These are phyloP conservation scores for Septoria linicola DNA, from an alignment of 2,329 filamentous ascomycete species.

Conservation along the genomic window DNA sequence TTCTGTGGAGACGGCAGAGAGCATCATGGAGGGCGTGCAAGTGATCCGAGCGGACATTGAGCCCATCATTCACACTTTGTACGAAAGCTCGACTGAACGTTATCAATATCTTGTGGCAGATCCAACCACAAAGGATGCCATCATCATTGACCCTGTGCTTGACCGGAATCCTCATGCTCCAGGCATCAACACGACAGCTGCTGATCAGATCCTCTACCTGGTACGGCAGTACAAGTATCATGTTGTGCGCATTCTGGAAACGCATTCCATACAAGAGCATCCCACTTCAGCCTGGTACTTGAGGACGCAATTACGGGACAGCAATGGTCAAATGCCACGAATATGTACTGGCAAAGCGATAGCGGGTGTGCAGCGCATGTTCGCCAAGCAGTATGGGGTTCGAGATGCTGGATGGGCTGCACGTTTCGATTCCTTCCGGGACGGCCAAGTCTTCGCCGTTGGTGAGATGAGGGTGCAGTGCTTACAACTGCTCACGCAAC, in stretches of 20 bases:
- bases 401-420: constrained; percentile 43
- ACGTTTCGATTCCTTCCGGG: constrained; percentile 57
- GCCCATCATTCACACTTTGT: constrained; percentile 36
- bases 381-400: constrained; percentile 53
- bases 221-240: constrained; percentile 49
- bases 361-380: constrained; percentile 51
- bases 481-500: constrained; percentile 60
- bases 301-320: constrained; percentile 45
- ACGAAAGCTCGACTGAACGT: constrained; percentile 49
- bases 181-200: constrained; percentile 51
- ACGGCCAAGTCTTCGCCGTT: constrained; percentile 55
- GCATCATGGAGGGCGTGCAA: constrained; percentile 9
- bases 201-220: constrained; percentile 53
- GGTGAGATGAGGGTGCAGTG: constrained; percentile 49
- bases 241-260: constrained; percentile 58
- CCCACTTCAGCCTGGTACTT: constrained; percentile 61
- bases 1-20: neutral
- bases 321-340: constrained; percentile 40
- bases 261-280: constrained; percentile 62
- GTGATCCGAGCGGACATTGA: constrained; percentile 17
- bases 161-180: constrained; percentile 47
- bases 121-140: constrained; percentile 48
- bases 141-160: constrained; percentile 63
- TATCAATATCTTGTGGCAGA: constrained; percentile 64
- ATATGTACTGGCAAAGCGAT: constrained; percentile 61